Evolutionary conservation across 176 grass and related monocot species (phyloP).

Genomic region (Areca catechu): DNA sequence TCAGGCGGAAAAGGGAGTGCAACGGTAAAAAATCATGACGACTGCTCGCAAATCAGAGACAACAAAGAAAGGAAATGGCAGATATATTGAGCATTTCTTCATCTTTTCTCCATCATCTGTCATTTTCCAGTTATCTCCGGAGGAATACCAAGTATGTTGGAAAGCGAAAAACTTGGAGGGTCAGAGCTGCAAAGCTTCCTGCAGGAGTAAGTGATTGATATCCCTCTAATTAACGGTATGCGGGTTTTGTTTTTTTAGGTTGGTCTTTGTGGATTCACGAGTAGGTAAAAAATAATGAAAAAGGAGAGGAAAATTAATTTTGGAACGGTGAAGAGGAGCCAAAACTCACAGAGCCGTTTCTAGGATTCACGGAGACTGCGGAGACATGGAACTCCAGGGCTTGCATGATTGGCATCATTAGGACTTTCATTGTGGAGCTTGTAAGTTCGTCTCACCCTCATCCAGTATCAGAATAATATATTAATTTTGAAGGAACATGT

Average conservation of each 20-base stretch:
- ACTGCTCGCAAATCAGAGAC: too few species aligned
- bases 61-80: not conserved
- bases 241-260: too few species aligned
- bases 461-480: not conserved
- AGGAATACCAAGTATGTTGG: constrained; percentile 21
- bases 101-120: constrained; percentile 17
- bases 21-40: too few species aligned
- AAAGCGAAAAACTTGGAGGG: constrained; percentile 18
- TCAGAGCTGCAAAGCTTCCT: constrained; percentile 54
- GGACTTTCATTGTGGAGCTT: constrained; percentile 71
- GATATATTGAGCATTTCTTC: constrained; percentile 5
- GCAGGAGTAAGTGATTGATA: constrained; percentile 33
- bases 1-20: too few species aligned
- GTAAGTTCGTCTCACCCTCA: constrained; percentile 14
- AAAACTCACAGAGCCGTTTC: constrained; percentile 55
- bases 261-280: too few species aligned
- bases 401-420: constrained; percentile 79
- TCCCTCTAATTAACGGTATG: not conserved
- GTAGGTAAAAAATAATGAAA: too few species aligned
- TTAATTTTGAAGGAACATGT: not conserved
- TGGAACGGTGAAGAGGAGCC: constrained; percentile 33
- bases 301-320: not conserved
- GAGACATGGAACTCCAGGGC: constrained; percentile 81
- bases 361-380: constrained; percentile 79
- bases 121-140: not conserved